A percentile compares a stretch with the other conserved stretches of the same genome.
These are phyloP conservation scores for Aschersonia sp. DNA, from an alignment of 2,329 filamentous ascomycete species.

Conservation along the genomic window DNA sequence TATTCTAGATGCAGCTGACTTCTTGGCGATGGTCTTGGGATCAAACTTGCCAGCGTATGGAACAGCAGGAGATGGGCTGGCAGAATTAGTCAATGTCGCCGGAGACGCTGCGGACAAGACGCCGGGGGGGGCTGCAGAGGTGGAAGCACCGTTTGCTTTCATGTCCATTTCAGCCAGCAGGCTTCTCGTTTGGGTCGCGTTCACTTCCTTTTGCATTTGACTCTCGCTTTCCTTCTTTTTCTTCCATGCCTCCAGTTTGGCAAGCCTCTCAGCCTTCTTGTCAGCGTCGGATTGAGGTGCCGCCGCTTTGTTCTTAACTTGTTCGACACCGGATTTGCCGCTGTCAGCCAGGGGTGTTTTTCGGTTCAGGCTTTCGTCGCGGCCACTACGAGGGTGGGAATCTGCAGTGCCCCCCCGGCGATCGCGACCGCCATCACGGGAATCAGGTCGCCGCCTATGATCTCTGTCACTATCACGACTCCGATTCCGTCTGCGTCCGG, in stretches of 20 bases:
- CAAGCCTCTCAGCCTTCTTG: slow-evolving; percentile 63
- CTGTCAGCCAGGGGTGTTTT: slow-evolving; percentile 35
- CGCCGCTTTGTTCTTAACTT: slow-evolving; percentile 41
- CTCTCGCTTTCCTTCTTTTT: slow-evolving; percentile 70
- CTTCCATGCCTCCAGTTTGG: slow-evolving; percentile 83
- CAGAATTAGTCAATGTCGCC: slow-evolving; percentile 24
- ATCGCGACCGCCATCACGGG: slow-evolving; percentile 47
- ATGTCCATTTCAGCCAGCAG: slow-evolving; percentile 62
- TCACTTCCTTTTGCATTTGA: slow-evolving; percentile 54
- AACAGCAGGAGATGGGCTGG: slow-evolving; percentile 33
- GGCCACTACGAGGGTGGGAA: slow-evolving; percentile 49
- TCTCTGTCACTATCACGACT: slow-evolving; percentile 51
- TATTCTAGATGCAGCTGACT: slow-evolving; percentile 46
- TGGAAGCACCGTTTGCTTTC: slow-evolving; percentile 38
- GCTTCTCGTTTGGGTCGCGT: slow-evolving; percentile 48
- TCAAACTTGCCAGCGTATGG: slow-evolving; percentile 71
- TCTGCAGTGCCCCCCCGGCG: slow-evolving; percentile 59
- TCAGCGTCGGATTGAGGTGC: slow-evolving; percentile 50
- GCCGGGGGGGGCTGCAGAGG: slow-evolving; percentile 32
- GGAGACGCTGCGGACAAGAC: slow-evolving; percentile 36
- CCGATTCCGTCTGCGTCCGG: slow-evolving; percentile 42
- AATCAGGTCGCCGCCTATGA: slow-evolving; percentile 60
- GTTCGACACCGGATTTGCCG: slow-evolving; percentile 32
- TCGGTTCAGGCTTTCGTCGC: slow-evolving; percentile 44
- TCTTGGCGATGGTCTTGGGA: slow-evolving; percentile 74